Conservation (phyloP, 2,329 filamentous ascomycete species). For the Onygenales sp. region DNA sequence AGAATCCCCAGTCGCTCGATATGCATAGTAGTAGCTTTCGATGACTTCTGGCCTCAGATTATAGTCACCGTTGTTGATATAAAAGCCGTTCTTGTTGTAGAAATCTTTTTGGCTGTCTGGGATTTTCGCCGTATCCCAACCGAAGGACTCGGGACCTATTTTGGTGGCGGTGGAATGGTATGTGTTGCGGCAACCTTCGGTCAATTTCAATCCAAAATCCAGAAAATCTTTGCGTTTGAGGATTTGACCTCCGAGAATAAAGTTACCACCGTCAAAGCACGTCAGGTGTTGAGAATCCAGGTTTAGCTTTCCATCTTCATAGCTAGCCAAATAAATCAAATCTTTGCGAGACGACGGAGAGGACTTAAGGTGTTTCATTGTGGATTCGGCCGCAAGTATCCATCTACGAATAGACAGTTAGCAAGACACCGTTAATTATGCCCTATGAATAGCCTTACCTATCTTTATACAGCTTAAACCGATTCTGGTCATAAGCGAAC, state of each 20-base stretch:
- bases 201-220: slow-evolving; percentile 63
- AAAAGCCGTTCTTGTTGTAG: slow-evolving; percentile 62
- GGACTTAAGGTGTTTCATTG: slow-evolving; percentile 60
- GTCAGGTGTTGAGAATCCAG: slow-evolving; percentile 47
- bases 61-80: slow-evolving; percentile 53
- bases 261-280: slow-evolving; percentile 77
- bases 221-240: slow-evolving; percentile 58
- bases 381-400: slow-evolving; percentile 65
- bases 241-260: slow-evolving; percentile 69
- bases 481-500: slow-evolving; percentile 64
- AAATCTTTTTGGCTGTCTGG: slow-evolving; percentile 46
- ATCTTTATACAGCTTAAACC: slow-evolving; percentile 58
- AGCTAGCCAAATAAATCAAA: slow-evolving; percentile 52
- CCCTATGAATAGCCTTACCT: slow-evolving; percentile 4
- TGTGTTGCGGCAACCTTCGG: slow-evolving; percentile 63
- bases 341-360: slow-evolving; percentile 59
- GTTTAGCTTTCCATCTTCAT: slow-evolving; percentile 24
- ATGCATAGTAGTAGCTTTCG: slow-evolving; percentile 81
- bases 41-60: slow-evolving; percentile 70
- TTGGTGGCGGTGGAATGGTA: slow-evolving; percentile 59
- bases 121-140: slow-evolving; percentile 47
- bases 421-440: not conserved
- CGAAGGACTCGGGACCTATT: slow-evolving; percentile 68
- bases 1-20: slow-evolving; percentile 62
- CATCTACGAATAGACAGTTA: slow-evolving; percentile 41